A percentile compares a stretch with the other conserved stretches of the same genome.
phyloP scores from a whole-genome alignment of 2,329 filamentous ascomycete species.

The Ceratocystis ficicola region DNA sequence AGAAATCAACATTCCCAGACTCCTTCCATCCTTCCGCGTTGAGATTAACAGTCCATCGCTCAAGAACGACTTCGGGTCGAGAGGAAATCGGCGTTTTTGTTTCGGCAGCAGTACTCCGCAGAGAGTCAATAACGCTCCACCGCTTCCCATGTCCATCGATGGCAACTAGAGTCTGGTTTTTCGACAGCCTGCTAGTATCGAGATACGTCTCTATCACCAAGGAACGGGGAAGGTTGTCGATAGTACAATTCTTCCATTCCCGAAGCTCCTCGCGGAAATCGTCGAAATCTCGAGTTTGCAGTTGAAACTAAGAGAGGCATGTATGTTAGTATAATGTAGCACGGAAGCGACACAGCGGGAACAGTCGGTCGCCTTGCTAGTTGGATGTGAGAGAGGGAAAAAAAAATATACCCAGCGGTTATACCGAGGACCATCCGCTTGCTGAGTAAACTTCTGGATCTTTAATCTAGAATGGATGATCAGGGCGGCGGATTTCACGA shows the following conservation, averaged over 20 bases:
- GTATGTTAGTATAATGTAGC: slow-evolving; percentile 17
- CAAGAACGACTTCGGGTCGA: slow-evolving; percentile 66
- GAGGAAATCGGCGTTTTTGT: slow-evolving; percentile 32
- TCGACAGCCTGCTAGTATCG: slow-evolving; percentile 64
- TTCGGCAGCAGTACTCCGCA: slow-evolving; percentile 47
- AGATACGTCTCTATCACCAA: slow-evolving; percentile 85
- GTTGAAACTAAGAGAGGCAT: slow-evolving; percentile 59
- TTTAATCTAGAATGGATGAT: slow-evolving; percentile 71
- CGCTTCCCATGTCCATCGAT: slow-evolving; percentile 81
- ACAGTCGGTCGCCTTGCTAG: background rate
- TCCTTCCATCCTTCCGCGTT: slow-evolving; percentile 13
- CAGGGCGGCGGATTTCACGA: slow-evolving; percentile 73
- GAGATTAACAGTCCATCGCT: slow-evolving; percentile 64
- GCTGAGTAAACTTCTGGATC: slow-evolving; percentile 40
- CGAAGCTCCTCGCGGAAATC: slow-evolving; percentile 69
- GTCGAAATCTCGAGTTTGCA: slow-evolving; percentile 86
- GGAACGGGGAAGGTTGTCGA: slow-evolving; percentile 65
- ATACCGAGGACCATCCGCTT: slow-evolving; percentile 42
- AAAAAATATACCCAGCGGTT: slow-evolving; percentile 69
- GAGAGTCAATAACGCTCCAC: slow-evolving; percentile 79
- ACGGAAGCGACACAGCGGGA: background rate
- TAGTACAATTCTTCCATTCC: slow-evolving; percentile 70
- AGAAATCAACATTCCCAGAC: slow-evolving; percentile 50
- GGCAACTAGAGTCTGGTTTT: slow-evolving; percentile 76
- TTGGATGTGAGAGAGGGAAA: background rate